These are phyloP conservation scores for Colletotrichum lupini DNA, from an alignment of 2,329 filamentous ascomycete genomes.

Conservation along the genomic window DNA sequence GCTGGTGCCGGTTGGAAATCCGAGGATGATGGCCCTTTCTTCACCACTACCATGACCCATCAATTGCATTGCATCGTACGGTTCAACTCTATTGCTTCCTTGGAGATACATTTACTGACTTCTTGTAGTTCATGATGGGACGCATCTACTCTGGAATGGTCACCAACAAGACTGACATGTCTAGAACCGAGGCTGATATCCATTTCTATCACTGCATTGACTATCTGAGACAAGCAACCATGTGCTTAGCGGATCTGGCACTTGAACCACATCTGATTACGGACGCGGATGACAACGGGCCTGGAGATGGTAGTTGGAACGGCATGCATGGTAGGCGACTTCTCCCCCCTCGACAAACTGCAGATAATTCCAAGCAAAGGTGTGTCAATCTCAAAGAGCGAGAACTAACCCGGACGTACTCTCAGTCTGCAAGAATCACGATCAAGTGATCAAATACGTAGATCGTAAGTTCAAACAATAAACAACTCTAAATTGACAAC, in stretches of 20 bases:
- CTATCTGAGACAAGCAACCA: conserved; percentile 53
- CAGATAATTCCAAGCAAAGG: background rate
- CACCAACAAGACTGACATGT: conserved; percentile 31
- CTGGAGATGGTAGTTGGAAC: conserved; percentile 52
- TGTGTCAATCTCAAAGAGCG: background rate
- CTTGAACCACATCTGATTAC: conserved; percentile 50
- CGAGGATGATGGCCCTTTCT: conserved; percentile 48
- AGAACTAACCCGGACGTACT: background rate
- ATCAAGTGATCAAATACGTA: conserved; percentile 49
- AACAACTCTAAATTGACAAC: background rate
- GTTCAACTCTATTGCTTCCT: background rate
- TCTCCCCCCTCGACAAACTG: background rate
- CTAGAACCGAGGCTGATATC: conserved; percentile 42
- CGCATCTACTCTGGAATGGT: conserved; percentile 44
- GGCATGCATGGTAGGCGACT: conserved; percentile 49
- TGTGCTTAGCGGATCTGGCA: conserved; percentile 50
- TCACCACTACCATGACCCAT: conserved; percentile 54
- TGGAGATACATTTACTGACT: background rate
- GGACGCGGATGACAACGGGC: conserved; percentile 50
- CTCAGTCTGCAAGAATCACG: conserved; percentile 51
- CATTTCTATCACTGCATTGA: conserved; percentile 56
- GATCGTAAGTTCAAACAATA: conserved; percentile 40
- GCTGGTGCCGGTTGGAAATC: conserved; percentile 48
- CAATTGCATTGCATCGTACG: conserved; percentile 53
- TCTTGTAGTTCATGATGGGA: conserved; percentile 47